These are phyloP conservation scores for Clavaria fumosa DNA, from an alignment of 768 basidiomycete species.

Conservation along the genomic window DNA sequence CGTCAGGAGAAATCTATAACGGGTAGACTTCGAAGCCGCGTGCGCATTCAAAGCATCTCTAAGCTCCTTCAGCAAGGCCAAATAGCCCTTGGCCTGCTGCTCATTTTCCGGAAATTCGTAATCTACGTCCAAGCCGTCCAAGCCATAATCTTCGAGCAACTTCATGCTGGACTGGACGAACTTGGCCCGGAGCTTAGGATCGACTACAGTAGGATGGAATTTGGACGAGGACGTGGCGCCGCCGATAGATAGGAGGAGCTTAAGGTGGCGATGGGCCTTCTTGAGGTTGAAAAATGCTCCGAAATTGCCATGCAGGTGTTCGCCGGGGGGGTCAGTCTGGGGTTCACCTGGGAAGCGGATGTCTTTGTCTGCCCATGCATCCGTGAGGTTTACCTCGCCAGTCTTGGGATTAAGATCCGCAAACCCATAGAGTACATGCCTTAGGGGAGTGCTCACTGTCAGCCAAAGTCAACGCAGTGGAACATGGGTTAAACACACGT, in stretches of 20 bases:
- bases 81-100: conserved; percentile 69
- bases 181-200: conserved; percentile 40
- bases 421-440: conserved; percentile 87
- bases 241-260: conserved; percentile 77
- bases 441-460: conserved; percentile 17
- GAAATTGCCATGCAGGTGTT: conserved; percentile 90
- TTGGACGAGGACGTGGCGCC: conserved; percentile 89
- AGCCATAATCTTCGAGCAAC: conserved; percentile 78
- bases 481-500: conserved; percentile 48
- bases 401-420: conserved; percentile 73
- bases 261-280: conserved; percentile 68
- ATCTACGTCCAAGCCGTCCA: conserved; percentile 87
- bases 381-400: conserved; percentile 84
- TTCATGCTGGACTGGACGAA: conserved; percentile 72
- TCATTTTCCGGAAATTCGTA: conserved; percentile 84
- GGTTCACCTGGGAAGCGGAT: conserved; percentile 93
- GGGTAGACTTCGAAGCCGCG: conserved; percentile 35
- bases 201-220: conserved; percentile 71
- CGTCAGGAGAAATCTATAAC: conserved; percentile 57
- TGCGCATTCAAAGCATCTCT: conserved; percentile 63
- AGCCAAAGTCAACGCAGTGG: too few species aligned
- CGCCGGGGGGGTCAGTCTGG: conserved; percentile 85
- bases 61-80: conserved; percentile 64
- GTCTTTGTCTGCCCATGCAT: conserved; percentile 90
- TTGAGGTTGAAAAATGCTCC: conserved; percentile 88